Conservation (phyloP, 2,329 filamentous ascomycete genomes). For the Zymoseptoria pseudotritici region DNA sequence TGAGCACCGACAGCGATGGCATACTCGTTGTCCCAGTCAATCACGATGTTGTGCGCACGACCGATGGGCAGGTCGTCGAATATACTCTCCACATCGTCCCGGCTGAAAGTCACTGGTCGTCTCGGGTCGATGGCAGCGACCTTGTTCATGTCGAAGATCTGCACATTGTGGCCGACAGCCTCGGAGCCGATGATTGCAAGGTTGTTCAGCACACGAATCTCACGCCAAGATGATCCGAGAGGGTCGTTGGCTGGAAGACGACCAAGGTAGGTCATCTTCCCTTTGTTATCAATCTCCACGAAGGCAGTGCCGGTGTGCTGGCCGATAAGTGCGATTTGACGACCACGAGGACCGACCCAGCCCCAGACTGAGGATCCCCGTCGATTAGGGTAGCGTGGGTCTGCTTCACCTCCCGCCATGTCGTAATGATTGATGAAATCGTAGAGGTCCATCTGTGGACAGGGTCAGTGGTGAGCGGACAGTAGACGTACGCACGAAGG, state of each 20-base stretch:
- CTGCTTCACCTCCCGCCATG: conserved; percentile 27
- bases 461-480: neutral
- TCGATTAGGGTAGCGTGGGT: conserved; percentile 24
- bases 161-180: conserved; percentile 48
- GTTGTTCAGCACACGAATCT: conserved; percentile 41
- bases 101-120: conserved; percentile 36
- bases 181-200: conserved; percentile 40
- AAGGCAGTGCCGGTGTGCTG: conserved; percentile 50
- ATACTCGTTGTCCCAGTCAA: conserved; percentile 43
- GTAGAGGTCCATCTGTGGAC: conserved; percentile 29
- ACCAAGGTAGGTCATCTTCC: conserved; percentile 47
- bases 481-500: neutral
- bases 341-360: conserved; percentile 46
- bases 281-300: conserved; percentile 44
- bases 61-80: conserved; percentile 7
- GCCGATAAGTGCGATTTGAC: conserved; percentile 49
- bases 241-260: conserved; percentile 41
- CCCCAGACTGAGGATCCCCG: conserved; percentile 45
- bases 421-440: conserved; percentile 35
- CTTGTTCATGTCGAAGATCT: conserved; percentile 57
- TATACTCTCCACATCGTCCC: conserved; percentile 36
- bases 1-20: conserved; percentile 36
- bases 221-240: conserved; percentile 39
- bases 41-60: conserved; percentile 45
- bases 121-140: conserved; percentile 41